Base-by-base conservation (phyloP, 805 yeast genomes). In the Pichia cephalocereana region DNA sequence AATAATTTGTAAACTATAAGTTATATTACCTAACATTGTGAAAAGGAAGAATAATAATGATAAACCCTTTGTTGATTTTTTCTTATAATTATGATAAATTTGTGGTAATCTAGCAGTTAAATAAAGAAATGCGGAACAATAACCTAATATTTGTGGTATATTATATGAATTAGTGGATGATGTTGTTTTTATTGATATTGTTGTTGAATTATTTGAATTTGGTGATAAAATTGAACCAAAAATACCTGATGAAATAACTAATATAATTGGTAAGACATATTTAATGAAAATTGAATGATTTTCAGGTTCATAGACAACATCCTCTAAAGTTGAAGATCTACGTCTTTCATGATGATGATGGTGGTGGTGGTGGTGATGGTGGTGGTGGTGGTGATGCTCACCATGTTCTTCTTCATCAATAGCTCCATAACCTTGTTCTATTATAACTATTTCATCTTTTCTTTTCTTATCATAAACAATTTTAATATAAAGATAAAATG, bases 61-160 rank as follows among this genome's bases (percentile, higher is more conserved):
- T 57, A 93, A 82, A 2, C 98, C 98, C 48, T 79, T 75, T 47
- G 89, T 89, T 6, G 96, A 84, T 58, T 82, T 79, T 54, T 96
- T 77, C 43, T 70, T 70, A 62, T 81, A 77, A 66, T 91, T 91
- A 60, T 86, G 95, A 49, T 76, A 68, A 46, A 91, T 84, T 65
- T 91, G 99, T 0, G 99, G 99, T 36, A 65, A 45, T 54, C 88
- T 69, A 3, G 93, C 93, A 9, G 85, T 78, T 54, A 85, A 70
- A 62, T 85, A 85, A 49, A 85, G 66, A 2, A 69, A 51, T 0
- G 95, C 91, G 5, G 87, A 80, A 7, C 77, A 54, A 64, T 84
- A 86, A 7, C 93, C 93, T 52, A 82, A 70, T 4, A 82, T 55
- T 62, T 82, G 86, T 2, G 91, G 83, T 1, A 23, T 6, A 23